Conservation (phyloP, 1,139 yeast genomes). For the Geotrichum candidum region DNA sequence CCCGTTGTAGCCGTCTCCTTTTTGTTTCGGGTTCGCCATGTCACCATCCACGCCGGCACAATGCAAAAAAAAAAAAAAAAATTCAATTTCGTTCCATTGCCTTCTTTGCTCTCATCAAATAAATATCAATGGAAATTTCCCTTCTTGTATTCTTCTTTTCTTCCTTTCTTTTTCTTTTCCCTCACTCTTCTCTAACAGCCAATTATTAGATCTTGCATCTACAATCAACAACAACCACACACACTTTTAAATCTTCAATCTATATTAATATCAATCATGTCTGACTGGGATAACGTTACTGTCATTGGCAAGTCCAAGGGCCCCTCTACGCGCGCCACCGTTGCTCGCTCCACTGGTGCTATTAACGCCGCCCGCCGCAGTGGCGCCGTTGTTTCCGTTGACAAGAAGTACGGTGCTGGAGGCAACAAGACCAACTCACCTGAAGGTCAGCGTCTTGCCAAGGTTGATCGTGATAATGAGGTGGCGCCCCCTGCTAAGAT, state of each 20-base stretch:
- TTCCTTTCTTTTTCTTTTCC: background rate
- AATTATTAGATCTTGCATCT: background rate
- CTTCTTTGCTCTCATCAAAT: background rate
- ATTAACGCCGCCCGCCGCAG: conserved; percentile 90
- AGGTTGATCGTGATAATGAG: conserved; percentile 88
- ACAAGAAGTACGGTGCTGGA: conserved; percentile 80
- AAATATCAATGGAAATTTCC: background rate
- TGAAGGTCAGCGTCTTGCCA: conserved; percentile 93
- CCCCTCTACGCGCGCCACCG: conserved; percentile 79
- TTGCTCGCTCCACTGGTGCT: conserved; percentile 71
- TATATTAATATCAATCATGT: conserved; percentile 12
- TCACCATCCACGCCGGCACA: background rate
- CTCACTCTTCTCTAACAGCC: background rate
- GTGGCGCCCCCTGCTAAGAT: conserved; percentile 90
- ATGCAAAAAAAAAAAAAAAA: background rate
- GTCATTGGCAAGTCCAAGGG: conserved; percentile 84
- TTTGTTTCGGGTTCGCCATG: background rate
- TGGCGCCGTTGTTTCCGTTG: conserved; percentile 84
- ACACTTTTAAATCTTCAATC: background rate
- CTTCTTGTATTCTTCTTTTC: background rate
- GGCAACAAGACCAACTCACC: conserved; percentile 59
- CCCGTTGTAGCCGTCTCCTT: background rate
- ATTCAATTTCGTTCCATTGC: conserved; percentile 2
- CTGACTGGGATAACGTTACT: conserved; percentile 79
- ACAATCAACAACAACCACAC: background rate